Evolutionary conservation across 352 stramenopile species (phyloP).

Genomic region (Phytopythium cucurbitacearum): DNA sequence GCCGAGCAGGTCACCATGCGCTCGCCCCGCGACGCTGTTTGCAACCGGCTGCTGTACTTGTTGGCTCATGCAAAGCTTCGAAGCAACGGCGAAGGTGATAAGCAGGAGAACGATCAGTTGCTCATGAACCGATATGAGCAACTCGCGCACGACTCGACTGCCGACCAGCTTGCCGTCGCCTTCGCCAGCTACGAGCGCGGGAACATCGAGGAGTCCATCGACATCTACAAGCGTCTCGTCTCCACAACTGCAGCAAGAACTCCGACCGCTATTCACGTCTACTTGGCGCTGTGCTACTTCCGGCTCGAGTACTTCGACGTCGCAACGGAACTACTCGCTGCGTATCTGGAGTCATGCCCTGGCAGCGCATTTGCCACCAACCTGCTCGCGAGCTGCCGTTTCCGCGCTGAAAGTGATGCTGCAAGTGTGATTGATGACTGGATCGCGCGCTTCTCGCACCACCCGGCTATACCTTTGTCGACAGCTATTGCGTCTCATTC

Average conservation of each 20-base stretch:
- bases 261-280: slow-evolving; percentile 50
- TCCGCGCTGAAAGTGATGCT: slow-evolving; percentile 40
- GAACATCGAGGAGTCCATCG: slow-evolving; percentile 61
- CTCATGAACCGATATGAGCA: slow-evolving; percentile 79
- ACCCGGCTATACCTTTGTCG: slow-evolving; percentile 11
- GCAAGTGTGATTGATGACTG: slow-evolving; percentile 85
- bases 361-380: slow-evolving; percentile 72
- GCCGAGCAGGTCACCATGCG: slow-evolving; percentile 47
- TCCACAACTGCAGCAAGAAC: slow-evolving; percentile 11
- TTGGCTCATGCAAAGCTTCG: slow-evolving; percentile 23
- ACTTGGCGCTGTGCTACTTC: slow-evolving; percentile 78
- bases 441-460: slow-evolving; percentile 34
- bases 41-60: slow-evolving; percentile 53
- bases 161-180: slow-evolving; percentile 42
- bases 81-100: slow-evolving; percentile 44
- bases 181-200: slow-evolving; percentile 35
- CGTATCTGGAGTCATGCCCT: slow-evolving; percentile 43
- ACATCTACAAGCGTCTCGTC: slow-evolving; percentile 69
- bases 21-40: slow-evolving; percentile 32
- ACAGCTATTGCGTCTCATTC: too few species aligned
- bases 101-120: slow-evolving; percentile 55
- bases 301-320: slow-evolving; percentile 69
- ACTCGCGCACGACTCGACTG: slow-evolving; percentile 17
- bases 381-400: slow-evolving; percentile 62
- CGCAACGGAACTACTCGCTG: slow-evolving; percentile 48